A percentile compares a stretch with the other conserved stretches of the same genome.
Conservation (phyloP, 768 basidiomycete genomes). For the Naganishia onofrii region DNA sequence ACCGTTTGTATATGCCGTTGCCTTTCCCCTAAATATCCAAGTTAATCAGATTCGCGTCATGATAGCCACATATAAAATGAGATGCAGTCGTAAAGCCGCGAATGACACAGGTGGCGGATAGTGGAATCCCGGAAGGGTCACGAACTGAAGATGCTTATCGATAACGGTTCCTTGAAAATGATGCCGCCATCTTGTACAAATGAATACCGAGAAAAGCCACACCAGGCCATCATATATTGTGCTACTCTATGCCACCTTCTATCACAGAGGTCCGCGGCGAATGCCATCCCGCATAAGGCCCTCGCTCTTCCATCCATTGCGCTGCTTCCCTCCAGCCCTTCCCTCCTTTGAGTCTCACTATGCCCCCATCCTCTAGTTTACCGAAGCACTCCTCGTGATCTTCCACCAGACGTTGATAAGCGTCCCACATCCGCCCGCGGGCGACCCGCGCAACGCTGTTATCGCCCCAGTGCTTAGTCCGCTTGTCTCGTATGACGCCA, state of each 20-base stretch:
- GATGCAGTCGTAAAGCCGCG: no score
- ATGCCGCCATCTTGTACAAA: no score
- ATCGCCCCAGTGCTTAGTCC: slow-evolving; percentile 17
- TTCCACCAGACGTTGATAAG: not conserved
- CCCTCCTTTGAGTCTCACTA: not conserved
- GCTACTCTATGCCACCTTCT: not conserved
- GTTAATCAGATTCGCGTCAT: no score
- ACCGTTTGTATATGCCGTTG: no score
- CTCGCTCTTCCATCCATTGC: slow-evolving; percentile 15
- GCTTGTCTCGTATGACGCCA: slow-evolving; percentile 12
- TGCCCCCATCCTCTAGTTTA: not conserved
- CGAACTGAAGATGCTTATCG: no score
- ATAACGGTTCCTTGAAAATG: no score
- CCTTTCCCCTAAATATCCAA: no score
- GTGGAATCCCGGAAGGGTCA: no score
- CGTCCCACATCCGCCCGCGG: slow-evolving; percentile 21
- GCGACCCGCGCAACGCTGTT: slow-evolving; percentile 13
- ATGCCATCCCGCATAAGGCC: slow-evolving; percentile 15
- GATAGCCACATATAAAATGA: no score
- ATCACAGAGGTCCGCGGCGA: not conserved
- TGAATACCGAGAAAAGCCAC: no score
- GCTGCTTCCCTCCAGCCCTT: slow-evolving; percentile 5
- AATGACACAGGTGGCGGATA: no score
- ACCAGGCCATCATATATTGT: no score
- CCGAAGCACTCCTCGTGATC: slow-evolving; percentile 1